Base-by-base conservation (phyloP, 306 rosid species). In the Prinsepia uniflora region DNA sequence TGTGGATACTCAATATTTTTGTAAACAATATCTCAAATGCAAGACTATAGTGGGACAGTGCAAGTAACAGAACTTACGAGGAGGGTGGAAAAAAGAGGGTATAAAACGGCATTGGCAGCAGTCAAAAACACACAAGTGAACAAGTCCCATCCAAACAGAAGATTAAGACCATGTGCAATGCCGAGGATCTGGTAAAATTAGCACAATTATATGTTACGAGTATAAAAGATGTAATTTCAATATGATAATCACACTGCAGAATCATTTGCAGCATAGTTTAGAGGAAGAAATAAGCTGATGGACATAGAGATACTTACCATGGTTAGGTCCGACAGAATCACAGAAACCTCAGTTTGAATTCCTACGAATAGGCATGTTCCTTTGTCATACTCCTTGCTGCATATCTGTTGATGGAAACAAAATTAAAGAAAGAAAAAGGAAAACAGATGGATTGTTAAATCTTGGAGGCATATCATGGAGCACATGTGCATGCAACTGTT, bases 101-200 rank as follows among this genome's bases (percentile, higher is more conserved):
- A 84, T 76, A 88, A 82, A 82, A 81, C 74, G 52, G 87, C 89
- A 79, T 81, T 76, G 13, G 80, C 76, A 40, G 96, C 94, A 67
- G 97, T 87, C 83, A 90, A 78, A 84, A 88, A 80, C 71, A 93
- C 94, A 76, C 96, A 90, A 64, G 94, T 84, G 94, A 90, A 90
- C 75, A 93, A 80, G 83, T 93, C 97, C 98, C 97, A 93, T 68
- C 96, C 97, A 80, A 84, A 86, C 68, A 90, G 81, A 82, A 88
- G 88, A 87, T 89, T 93, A 76, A 93, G 91, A 76, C 90, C 94
- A 81, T 90, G 91, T 55, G 96, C 89, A 68, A 90, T 84, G 76
- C 97, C 98, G 73, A 93, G 74, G 73, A 93, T 81, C 98, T 93
- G 58, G 87, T 60, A 79, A 86, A 74, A 72, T 62, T 72, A 50